phyloP scores from a whole-genome alignment of 495 filamentous ascomycete genomes.

The Aspergillus haitiensis region DNA sequence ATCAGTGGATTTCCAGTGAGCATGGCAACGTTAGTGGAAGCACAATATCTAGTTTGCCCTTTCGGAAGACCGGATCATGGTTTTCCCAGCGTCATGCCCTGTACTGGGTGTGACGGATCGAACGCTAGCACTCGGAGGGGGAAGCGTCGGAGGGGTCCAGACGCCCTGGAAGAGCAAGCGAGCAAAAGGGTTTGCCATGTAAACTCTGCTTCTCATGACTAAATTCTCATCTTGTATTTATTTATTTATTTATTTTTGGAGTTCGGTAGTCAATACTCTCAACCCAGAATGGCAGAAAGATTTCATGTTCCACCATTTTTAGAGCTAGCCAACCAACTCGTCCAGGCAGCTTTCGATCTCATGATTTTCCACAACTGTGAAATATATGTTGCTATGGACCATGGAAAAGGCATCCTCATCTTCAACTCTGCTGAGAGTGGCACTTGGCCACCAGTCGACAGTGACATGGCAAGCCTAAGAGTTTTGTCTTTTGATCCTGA shows the following conservation, averaged over 20 bases:
- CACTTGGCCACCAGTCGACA: constrained; percentile 9
- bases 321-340: neutral
- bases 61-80: constrained; percentile 25
- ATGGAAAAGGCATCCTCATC: neutral
- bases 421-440: constrained; percentile 12
- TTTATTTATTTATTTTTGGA: neutral
- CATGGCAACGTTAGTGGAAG: constrained; percentile 14
- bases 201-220: too few relatives aligned
- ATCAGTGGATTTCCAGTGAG: constrained; percentile 25
- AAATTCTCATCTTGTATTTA: neutral
- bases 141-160: neutral
- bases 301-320: neutral
- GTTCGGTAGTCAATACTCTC: neutral
- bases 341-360: constrained; percentile 6
- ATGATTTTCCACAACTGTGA: constrained; percentile 7
- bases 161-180: neutral
- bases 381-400: constrained; percentile 9
- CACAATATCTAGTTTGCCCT: constrained; percentile 12
- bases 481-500: neutral
- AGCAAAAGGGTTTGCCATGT: constrained; percentile 9
- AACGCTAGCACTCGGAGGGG: neutral
- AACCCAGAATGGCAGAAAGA: neutral
- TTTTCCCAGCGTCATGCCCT: constrained; percentile 5
- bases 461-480: neutral
- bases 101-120: constrained; percentile 4